Evolutionary conservation across 768 basidiomycete genomes (phyloP).

Genomic region (Lanmaoa rubissima): DNA sequence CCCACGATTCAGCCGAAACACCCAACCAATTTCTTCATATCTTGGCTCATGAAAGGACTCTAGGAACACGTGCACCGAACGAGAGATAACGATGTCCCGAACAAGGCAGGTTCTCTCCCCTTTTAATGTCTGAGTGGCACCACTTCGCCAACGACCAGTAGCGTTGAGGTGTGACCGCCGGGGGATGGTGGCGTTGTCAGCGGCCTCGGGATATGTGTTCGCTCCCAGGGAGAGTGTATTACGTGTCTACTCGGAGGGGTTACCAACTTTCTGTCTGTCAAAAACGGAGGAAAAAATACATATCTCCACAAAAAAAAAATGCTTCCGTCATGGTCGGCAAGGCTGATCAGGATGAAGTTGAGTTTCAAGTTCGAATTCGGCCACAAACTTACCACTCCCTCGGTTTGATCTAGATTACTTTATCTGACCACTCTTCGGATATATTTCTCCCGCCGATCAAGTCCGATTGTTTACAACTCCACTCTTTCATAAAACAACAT

Average conservation of each 20-base stretch:
- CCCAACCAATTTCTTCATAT: slow-evolving; percentile 4
- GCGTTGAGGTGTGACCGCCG: neutral
- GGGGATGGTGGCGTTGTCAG: slow-evolving; percentile 3
- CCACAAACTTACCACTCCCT: slow-evolving; percentile 28
- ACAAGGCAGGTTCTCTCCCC: slow-evolving; percentile 7
- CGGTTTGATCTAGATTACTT: slow-evolving; percentile 34
- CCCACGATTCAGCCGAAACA: slow-evolving; percentile 18
- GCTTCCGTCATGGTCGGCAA: slow-evolving; percentile 33
- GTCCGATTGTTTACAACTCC: slow-evolving; percentile 27
- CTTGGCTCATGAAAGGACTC: slow-evolving; percentile 2
- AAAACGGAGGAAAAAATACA: slow-evolving; percentile 27
- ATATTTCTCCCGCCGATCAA: slow-evolving; percentile 35
- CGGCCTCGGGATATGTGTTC: neutral
- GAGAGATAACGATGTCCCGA: slow-evolving; percentile 16
- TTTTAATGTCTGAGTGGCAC: neutral
- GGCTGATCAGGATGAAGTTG: slow-evolving; percentile 28
- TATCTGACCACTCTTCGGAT: slow-evolving; percentile 25
- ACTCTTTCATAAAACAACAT: slow-evolving; percentile 4
- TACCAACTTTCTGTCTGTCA: slow-evolving; percentile 21
- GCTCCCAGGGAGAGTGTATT: slow-evolving; percentile 16
- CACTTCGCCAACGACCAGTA: neutral
- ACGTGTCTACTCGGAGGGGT: slow-evolving; percentile 19
- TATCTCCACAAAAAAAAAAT: slow-evolving; percentile 15
- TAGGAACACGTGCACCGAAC: slow-evolving; percentile 9
- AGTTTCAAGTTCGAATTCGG: slow-evolving; percentile 34